Percentiles rank a stretch among this genome's conserved stretches.
These are phyloP conservation scores for Mycena olivaceomarginata DNA, from an alignment of 768 basidiomycete species.

Conservation along the genomic window DNA sequence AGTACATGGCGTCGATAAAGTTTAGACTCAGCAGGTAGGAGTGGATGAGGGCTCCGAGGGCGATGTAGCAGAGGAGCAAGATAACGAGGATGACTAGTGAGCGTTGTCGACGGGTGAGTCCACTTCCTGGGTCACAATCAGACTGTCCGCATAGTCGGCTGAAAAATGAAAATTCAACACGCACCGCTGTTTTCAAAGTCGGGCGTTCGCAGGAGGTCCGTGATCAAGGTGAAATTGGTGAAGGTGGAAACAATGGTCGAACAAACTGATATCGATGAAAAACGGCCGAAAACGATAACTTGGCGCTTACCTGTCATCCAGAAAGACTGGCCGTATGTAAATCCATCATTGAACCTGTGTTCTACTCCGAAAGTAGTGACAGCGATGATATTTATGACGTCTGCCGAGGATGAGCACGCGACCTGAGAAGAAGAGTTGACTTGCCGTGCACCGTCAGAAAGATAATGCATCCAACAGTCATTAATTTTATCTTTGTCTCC, in stretches of 20 bases:
- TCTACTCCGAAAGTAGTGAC: constrained; percentile 78
- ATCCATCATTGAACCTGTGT: constrained; percentile 78
- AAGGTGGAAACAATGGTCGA: constrained; percentile 80
- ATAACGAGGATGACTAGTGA: constrained; percentile 89
- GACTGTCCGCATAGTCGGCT: not conserved
- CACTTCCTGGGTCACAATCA: constrained; percentile 72
- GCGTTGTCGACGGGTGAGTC: constrained; percentile 87
- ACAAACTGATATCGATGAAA: constrained; percentile 61
- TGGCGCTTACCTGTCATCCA: constrained; percentile 73
- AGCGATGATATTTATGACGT: constrained; percentile 79
- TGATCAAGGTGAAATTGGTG: constrained; percentile 80
- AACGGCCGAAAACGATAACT: not conserved
- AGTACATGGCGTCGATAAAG: constrained; percentile 88
- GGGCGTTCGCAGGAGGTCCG: constrained; percentile 75
- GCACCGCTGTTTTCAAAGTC: constrained; percentile 81
- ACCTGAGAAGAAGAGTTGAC: constrained; percentile 43
- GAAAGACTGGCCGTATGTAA: constrained; percentile 81
- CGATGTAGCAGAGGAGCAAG: constrained; percentile 82
- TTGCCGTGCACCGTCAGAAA: constrained; percentile 84
- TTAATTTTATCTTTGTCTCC: constrained; percentile 77
- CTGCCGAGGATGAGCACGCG: constrained; percentile 58
- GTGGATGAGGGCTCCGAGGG: constrained; percentile 80
- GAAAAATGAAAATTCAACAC: constrained; percentile 39
- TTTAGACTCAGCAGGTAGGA: constrained; percentile 70
- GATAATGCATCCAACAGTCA: constrained; percentile 79